These are phyloP conservation scores for Linderina pennispora DNA, from an alignment of 192 early-diverging fungal genomes.

Conservation along the genomic window DNA sequence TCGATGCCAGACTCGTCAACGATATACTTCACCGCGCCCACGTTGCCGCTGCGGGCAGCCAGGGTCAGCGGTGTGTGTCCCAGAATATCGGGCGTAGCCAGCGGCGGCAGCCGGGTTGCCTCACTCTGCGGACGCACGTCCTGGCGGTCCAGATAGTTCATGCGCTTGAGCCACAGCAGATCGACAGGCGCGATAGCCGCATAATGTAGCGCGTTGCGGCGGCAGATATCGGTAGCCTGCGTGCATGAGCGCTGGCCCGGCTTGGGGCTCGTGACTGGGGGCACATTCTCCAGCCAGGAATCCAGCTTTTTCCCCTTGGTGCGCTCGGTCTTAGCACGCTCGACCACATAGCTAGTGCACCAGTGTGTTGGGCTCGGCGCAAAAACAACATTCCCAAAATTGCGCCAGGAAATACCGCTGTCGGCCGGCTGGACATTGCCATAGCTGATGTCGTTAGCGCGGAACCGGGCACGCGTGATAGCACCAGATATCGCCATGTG, in stretches of 20 bases:
- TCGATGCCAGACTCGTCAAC: slow-evolving; percentile 30
- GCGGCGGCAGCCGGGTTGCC: slow-evolving; percentile 8
- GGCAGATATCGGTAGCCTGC: slow-evolving; percentile 17
- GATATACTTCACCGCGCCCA: slow-evolving; percentile 27
- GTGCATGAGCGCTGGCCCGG: slow-evolving; percentile 10
- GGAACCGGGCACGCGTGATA: slow-evolving; percentile 16
- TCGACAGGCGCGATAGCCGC: slow-evolving; percentile 24
- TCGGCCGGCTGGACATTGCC: slow-evolving; percentile 2
- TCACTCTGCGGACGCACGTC: slow-evolving; percentile 12
- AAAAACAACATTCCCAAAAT: slow-evolving; percentile 7
- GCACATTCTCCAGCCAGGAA: slow-evolving; percentile 35
- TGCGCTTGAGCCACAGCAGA: slow-evolving; percentile 27
- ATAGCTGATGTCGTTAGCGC: slow-evolving; percentile 7
- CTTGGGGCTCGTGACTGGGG: slow-evolving; percentile 8
- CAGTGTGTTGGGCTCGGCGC: slow-evolving; percentile 19
- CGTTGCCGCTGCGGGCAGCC: slow-evolving; percentile 28
- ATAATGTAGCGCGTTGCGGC: slow-evolving; percentile 40
- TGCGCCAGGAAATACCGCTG: slow-evolving; percentile 7
- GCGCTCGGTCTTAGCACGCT: slow-evolving; percentile 23
- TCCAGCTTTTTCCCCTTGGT: slow-evolving; percentile 12
- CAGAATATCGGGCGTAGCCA: slow-evolving; percentile 18
- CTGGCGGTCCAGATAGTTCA: slow-evolving; percentile 23
- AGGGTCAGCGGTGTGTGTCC: slow-evolving; percentile 42
- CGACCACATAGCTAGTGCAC: slow-evolving; percentile 35
- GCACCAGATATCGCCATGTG: slow-evolving; percentile 20